phyloP scores from a whole-genome alignment of 805 yeast species.

The Huiozyma naganishii region DNA sequence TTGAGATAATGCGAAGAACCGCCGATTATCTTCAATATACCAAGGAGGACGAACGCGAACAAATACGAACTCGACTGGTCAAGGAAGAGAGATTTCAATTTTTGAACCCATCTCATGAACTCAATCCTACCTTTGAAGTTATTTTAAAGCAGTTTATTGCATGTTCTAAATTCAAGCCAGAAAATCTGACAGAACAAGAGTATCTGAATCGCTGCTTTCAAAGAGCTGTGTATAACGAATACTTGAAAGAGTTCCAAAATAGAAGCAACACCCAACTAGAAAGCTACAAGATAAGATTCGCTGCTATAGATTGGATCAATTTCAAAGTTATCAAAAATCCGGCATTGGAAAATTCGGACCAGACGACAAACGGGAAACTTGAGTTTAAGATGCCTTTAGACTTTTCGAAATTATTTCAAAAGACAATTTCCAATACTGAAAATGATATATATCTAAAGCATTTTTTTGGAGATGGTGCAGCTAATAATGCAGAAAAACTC shows the following conservation, averaged over 20 bases:
- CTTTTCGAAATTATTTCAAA: conserved; percentile 4
- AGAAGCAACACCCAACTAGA: conserved; percentile 29
- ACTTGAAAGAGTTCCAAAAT: conserved; percentile 28
- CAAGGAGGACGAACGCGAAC: not conserved
- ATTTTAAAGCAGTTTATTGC: no score
- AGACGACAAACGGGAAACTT: conserved; percentile 37
- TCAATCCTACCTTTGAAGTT: conserved; percentile 28
- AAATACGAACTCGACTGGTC: no score
- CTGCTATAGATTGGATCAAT: conserved; percentile 81
- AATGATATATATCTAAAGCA: not conserved
- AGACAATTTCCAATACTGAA: not conserved
- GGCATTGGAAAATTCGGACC: conserved; percentile 6
- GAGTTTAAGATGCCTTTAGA: conserved; percentile 35
- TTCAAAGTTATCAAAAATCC: conserved; percentile 56
- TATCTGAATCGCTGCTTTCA: conserved; percentile 28
- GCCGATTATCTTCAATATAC: conserved; percentile 53
- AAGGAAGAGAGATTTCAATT: conserved; percentile 34
- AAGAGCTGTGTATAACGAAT: conserved; percentile 45
- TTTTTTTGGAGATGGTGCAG: not conserved
- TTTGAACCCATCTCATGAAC: conserved; percentile 46
- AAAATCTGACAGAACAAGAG: not conserved
- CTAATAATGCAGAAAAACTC: not conserved
- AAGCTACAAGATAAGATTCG: conserved; percentile 41
- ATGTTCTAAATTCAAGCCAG: no score
- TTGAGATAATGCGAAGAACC: conserved; percentile 57